These are phyloP conservation scores for Echinochloa phyllopogon DNA, from an alignment of 176 grass and related monocot species.

Conservation along the genomic window DNA sequence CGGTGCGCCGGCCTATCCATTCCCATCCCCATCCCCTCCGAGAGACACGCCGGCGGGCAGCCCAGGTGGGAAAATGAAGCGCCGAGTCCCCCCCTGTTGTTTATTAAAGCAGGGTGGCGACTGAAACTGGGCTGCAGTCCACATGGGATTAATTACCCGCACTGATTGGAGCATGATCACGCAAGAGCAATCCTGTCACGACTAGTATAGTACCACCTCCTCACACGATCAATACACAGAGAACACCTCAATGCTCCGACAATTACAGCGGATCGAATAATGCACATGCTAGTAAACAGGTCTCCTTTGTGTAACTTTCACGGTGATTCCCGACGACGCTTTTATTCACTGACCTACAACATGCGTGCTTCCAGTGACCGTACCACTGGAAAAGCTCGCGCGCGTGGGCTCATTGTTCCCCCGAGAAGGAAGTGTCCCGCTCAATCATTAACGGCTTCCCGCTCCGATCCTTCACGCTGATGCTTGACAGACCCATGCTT, in stretches of 20 bases:
- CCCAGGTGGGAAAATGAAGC: not conserved
- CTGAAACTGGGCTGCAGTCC: not conserved
- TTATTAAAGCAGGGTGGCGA: not conserved
- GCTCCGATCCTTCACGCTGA: not conserved
- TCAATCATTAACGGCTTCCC: not conserved
- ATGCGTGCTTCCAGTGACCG: not conserved
- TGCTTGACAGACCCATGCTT: not conserved
- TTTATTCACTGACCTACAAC: not conserved
- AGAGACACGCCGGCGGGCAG: slow-evolving; percentile 17
- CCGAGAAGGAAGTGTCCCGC: not conserved
- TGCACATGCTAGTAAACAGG: too few relatives aligned
- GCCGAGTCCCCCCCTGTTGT: not conserved
- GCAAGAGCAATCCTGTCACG: not conserved
- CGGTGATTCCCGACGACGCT: not conserved
- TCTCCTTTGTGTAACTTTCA: not conserved
- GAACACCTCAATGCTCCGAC: not conserved
- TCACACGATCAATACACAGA: not conserved
- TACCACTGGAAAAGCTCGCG: not conserved
- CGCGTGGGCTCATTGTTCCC: not conserved
- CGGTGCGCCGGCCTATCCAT: not conserved
- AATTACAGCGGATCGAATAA: too few relatives aligned
- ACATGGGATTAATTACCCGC: not conserved
- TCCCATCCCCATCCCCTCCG: not conserved
- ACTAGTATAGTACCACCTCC: not conserved
- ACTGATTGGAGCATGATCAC: not conserved